Conservation (phyloP, 768 basidiomycete species). For the Neoboletus subvelutipes region DNA sequence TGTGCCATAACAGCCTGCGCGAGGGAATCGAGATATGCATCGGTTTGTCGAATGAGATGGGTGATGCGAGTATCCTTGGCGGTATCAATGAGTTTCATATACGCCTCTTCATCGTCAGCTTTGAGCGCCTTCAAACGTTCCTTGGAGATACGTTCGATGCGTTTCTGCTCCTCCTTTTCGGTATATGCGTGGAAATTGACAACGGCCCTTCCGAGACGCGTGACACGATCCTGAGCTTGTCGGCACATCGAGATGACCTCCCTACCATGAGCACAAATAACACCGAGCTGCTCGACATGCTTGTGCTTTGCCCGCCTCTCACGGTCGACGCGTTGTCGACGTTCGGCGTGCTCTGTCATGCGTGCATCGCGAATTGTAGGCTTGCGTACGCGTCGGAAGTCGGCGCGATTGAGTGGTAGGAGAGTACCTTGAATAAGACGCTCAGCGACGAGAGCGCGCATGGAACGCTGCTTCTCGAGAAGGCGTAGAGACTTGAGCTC, state of each 20-base stretch:
- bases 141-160: conserved; percentile 93
- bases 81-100: conserved; percentile 97
- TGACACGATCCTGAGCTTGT: conserved; percentile 59
- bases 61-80: conserved; percentile 99
- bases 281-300: conserved; percentile 88
- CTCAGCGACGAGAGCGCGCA: conserved; percentile 84
- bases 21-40: conserved; percentile 90
- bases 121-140: conserved; percentile 98
- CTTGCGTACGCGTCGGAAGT: conserved; percentile 86
- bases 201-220: conserved; percentile 71
- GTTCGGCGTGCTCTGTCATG: conserved; percentile 84
- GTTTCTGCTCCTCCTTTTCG: conserved; percentile 97
- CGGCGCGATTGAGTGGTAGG: conserved; percentile 86
- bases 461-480: conserved; percentile 85
- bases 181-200: conserved; percentile 82
- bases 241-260: conserved; percentile 69
- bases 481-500: conserved; percentile 90
- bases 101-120: conserved; percentile 99
- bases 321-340: conserved; percentile 87
- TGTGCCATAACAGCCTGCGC: conserved; percentile 92
- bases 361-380: conserved; percentile 87
- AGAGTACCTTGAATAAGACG: conserved; percentile 85
- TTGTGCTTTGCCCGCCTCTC: conserved; percentile 95
- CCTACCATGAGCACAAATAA: conserved; percentile 82
- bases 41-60: conserved; percentile 91